Evolutionary conservation across 164 flowering plant genomes (phyloP), one percentile per base, ranked within the genome.

Genomic region (Chimonanthus praecox): DNA sequence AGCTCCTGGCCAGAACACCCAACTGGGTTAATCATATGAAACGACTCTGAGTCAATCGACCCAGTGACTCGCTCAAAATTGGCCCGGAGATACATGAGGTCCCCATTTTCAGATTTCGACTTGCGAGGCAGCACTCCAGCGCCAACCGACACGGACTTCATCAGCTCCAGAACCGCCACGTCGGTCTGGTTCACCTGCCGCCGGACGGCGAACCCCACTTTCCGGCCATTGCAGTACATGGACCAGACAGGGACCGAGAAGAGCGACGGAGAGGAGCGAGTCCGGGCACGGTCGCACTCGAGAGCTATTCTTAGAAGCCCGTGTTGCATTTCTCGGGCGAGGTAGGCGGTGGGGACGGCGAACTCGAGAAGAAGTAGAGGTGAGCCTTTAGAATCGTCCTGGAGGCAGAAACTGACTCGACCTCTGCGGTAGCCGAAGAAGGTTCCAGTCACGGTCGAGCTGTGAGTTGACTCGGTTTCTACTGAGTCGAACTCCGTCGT

Each of bases 11-110:
- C 90, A 51, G 77, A 62, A 49, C 82, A 78, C 7, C 90, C 89
- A 9, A n/a, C 85, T 0, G 92, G 90, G 74, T 83, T 79, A 6
- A 88, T 77, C 89, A 89, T 82, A 58, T 89, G 87, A 49, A 85
- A 33, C 33, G 33, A 33, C 33, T 33, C 33, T 33, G 33, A 33
- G 33, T 33, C 33, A 33, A 33, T 33, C 33, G 33, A 33, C 33
- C 33, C 33, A 33, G 33, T 33, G 33, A 33, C 33, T 33, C 33
- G 33, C 33, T 33, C 33, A 33, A 33, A 33, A 33, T 33, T 33
- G 33, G 33, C 33, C 33, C 33, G 33, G 33, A 33, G 33, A 33
- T 33, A 33, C 33, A 33, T 33, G 33, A 33, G 33, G 33, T 33
- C 33, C 33, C 33, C 33, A 87, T 75, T 83, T 20, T 73, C 78